Percentiles rank a stretch among this genome's conserved stretches.
These are phyloP conservation scores for Sabuloglossum arenarium DNA, from an alignment of 495 filamentous ascomycete genomes.

Conservation along the genomic window DNA sequence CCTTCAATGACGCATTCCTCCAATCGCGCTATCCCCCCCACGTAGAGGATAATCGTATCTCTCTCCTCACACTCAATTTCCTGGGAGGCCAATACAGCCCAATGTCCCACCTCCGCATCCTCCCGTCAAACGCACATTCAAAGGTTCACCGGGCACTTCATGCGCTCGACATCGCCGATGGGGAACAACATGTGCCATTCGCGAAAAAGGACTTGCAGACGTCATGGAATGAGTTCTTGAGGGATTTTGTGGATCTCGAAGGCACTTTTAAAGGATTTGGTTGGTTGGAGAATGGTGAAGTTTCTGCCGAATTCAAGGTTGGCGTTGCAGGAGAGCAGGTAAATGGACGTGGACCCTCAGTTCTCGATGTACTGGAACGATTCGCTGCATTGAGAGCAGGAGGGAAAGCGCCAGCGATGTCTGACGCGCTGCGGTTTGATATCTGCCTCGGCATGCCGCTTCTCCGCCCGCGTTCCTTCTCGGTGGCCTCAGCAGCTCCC, in stretches of 20 bases:
- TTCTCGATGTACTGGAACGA: background rate
- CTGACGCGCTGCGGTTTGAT: background rate
- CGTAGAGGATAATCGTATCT: too few relatives aligned
- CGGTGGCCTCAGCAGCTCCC: slow-evolving; percentile 9
- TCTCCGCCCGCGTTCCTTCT: slow-evolving; percentile 11
- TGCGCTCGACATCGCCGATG: background rate
- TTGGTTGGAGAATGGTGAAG: background rate
- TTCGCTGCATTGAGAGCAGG: background rate
- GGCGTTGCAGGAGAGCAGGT: background rate
- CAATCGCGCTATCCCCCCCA: too few relatives aligned
- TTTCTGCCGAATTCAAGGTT: background rate
- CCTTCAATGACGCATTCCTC: too few relatives aligned
- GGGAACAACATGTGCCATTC: background rate
- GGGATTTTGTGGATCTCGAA: background rate
- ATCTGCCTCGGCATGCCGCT: slow-evolving; percentile 9
- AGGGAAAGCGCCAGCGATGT: too few relatives aligned
- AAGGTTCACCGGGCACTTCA: too few relatives aligned
- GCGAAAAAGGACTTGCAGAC: background rate
- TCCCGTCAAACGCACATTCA: too few relatives aligned
- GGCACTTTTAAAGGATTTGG: background rate
- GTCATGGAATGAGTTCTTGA: background rate
- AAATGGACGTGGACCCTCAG: background rate
- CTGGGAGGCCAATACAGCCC: too few relatives aligned
- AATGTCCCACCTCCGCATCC: too few relatives aligned
- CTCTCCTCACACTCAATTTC: too few relatives aligned